phyloP scores from a whole-genome alignment of 805 yeast genomes.

The Lipomyces oligophaga region DNA sequence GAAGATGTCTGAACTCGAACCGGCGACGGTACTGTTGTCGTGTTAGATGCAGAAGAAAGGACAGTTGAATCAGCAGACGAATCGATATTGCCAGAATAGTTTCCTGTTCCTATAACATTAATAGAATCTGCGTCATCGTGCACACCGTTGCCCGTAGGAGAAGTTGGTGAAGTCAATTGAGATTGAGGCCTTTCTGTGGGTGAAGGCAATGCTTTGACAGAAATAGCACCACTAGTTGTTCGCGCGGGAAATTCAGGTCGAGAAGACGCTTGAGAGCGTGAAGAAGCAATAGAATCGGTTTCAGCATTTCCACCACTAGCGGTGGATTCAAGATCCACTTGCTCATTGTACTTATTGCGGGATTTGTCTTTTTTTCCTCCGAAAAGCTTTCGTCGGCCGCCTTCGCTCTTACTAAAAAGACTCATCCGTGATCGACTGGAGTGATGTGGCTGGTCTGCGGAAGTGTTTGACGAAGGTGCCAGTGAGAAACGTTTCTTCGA shows the following conservation, averaged over 20 bases:
- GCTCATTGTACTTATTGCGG: constrained; percentile 3
- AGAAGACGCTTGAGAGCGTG: background rate
- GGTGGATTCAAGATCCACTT: constrained; percentile 4
- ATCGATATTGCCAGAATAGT: no score
- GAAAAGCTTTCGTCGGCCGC: constrained; percentile 26
- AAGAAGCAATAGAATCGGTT: background rate
- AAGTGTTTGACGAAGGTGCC: no score
- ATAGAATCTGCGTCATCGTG: constrained; percentile 22
- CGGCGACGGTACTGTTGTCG: background rate
- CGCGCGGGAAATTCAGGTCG: background rate
- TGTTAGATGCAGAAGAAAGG: background rate
- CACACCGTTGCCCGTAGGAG: constrained; percentile 3
- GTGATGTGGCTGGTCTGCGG: no score
- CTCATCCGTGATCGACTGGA: no score
- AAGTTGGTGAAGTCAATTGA: background rate
- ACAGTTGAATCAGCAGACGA: no score
- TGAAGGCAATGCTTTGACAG: background rate
- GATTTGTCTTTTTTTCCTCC: constrained; percentile 20
- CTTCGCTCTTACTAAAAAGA: constrained; percentile 13
- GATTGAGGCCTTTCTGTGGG: constrained; percentile 9
- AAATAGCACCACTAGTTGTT: background rate
- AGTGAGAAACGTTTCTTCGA: no score
- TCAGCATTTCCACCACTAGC: no score
- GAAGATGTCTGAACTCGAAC: constrained; percentile 4
- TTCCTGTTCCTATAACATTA: constrained; percentile 10